Conservation (phyloP, 106 monocot species). For the Dioscorea alata region DNA sequence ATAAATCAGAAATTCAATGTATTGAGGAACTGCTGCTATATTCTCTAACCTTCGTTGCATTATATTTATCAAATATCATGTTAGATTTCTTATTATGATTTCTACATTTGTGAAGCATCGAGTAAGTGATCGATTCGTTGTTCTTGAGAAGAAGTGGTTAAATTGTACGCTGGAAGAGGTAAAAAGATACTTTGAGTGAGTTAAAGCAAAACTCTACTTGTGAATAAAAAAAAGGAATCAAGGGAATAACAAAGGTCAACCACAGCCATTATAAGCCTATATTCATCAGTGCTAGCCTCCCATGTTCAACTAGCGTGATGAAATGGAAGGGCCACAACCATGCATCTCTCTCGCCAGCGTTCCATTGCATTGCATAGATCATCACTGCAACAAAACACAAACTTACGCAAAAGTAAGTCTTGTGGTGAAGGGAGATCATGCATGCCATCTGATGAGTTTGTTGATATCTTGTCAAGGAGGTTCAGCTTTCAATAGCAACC, state of each 20-base stretch:
- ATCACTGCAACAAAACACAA: not conserved
- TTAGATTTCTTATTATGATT: too few species aligned
- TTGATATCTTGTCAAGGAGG: slow-evolving; percentile 39
- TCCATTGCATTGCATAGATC: not conserved
- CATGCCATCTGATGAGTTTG: slow-evolving; percentile 44
- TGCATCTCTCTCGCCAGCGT: slow-evolving; percentile 5
- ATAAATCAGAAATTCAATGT: too few species aligned
- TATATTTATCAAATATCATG: too few species aligned
- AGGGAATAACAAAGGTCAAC: slow-evolving; percentile 3
- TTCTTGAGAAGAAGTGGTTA: too few species aligned
- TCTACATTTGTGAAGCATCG: too few species aligned
- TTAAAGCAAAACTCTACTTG: too few species aligned
- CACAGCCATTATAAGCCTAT: not conserved
- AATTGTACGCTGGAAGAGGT: too few species aligned
- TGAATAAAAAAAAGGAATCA: too few species aligned
- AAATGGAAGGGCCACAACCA: slow-evolving; percentile 3
- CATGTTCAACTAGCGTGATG: slow-evolving; percentile 13
- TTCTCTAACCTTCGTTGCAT: too few species aligned
- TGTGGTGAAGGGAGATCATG: slow-evolving; percentile 58
- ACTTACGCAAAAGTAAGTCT: slow-evolving; percentile 50
- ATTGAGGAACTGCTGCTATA: too few species aligned
- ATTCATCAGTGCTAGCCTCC: slow-evolving; percentile 19
- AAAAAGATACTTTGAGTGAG: too few species aligned
- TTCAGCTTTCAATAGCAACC: not conserved
- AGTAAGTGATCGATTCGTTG: too few species aligned